Conservation (phyloP, 352 stramenopile genomes). For the Phytophthora megakarya region DNA sequence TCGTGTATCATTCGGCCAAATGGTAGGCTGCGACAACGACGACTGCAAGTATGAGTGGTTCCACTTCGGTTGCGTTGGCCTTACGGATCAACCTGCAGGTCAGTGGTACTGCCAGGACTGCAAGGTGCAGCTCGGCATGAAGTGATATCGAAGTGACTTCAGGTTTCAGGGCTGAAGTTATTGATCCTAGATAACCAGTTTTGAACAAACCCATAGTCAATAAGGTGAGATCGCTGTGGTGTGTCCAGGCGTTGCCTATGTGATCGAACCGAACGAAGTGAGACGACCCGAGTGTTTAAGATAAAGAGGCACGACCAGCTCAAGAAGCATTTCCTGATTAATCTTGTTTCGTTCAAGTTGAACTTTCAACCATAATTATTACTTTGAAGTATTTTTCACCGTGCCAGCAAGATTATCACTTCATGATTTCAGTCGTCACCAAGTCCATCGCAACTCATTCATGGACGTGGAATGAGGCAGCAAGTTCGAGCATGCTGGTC, state of each 20-base stretch:
- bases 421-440: neutral
- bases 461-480: conserved; percentile 82
- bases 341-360: too few relatives aligned
- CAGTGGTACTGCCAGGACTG: conserved; percentile 89
- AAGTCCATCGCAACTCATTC: conserved; percentile 31
- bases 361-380: conserved; percentile 20
- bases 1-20: conserved; percentile 90
- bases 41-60: conserved; percentile 95
- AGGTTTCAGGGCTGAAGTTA: too few relatives aligned
- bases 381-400: conserved; percentile 3
- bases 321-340: too few relatives aligned
- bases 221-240: too few relatives aligned
- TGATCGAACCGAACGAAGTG: too few relatives aligned
- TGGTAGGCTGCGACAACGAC: conserved; percentile 93
- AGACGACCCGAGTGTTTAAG: too few relatives aligned
- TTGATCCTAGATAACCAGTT: too few relatives aligned
- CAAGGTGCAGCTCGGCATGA: conserved; percentile 73
- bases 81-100: conserved; percentile 81
- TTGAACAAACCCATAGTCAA: too few relatives aligned
- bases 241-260: too few relatives aligned
- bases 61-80: conserved; percentile 89
- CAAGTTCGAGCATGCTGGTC: conserved; percentile 71
- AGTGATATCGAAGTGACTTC: too few relatives aligned
- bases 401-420: neutral
- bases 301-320: too few relatives aligned